These are phyloP conservation scores for Saccharomyces hybrid DNA, from an alignment of 1,139 yeast genomes.

Conservation along the genomic window DNA sequence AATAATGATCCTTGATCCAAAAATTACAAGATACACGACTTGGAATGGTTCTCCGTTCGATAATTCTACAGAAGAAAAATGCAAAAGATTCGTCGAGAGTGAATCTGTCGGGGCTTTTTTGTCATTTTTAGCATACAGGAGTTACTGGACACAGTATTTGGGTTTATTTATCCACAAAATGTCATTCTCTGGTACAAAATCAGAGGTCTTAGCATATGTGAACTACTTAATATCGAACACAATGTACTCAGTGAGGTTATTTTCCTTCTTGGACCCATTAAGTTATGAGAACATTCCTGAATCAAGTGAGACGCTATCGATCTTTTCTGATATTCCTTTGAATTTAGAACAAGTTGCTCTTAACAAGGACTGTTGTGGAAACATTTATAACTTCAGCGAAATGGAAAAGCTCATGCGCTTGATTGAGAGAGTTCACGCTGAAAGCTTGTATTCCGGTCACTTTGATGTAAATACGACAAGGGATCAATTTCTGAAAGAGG, in stretches of 20 bases:
- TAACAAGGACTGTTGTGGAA: slow-evolving; percentile 25
- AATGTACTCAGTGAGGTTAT: slow-evolving; percentile 48
- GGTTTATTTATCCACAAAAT: slow-evolving; percentile 67
- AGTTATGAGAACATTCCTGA: slow-evolving; percentile 42
- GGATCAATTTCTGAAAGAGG: slow-evolving; percentile 14
- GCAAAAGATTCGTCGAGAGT: slow-evolving; percentile 33
- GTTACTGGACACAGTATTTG: slow-evolving; percentile 54
- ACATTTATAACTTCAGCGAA: slow-evolving; percentile 30
- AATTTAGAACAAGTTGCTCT: slow-evolving; percentile 26
- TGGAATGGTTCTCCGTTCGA: slow-evolving; percentile 49
- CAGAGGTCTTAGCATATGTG: slow-evolving; percentile 50
- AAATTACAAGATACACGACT: slow-evolving; percentile 38
- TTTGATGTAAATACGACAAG: slow-evolving; percentile 8
- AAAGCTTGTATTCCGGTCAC: background rate
- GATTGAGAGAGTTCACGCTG: background rate
- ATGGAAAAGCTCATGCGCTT: slow-evolving; percentile 21
- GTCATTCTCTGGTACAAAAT: slow-evolving; percentile 44
- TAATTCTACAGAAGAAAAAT: slow-evolving; percentile 30
- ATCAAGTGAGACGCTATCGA: slow-evolving; percentile 24
- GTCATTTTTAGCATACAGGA: slow-evolving; percentile 57
- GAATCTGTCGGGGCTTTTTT: slow-evolving; percentile 49
- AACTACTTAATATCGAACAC: slow-evolving; percentile 42
- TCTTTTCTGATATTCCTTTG: slow-evolving; percentile 37
- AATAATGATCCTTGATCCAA: slow-evolving; percentile 49
- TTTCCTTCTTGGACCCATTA: slow-evolving; percentile 62